These are phyloP conservation scores for Alternaria ethzedia DNA, from an alignment of 2,329 filamentous ascomycete genomes.

Conservation along the genomic window DNA sequence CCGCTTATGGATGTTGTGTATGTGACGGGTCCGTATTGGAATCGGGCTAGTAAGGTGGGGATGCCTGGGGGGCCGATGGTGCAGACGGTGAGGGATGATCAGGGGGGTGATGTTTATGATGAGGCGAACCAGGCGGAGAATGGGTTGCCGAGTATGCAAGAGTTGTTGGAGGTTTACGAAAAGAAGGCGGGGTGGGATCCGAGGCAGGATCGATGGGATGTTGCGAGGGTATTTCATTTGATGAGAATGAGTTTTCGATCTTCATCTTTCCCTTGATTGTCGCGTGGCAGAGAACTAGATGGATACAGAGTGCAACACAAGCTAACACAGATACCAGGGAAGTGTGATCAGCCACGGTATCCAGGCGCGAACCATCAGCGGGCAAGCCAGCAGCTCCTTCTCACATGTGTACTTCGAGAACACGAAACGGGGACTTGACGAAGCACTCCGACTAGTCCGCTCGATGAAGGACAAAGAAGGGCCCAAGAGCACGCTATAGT, in stretches of 20 bases:
- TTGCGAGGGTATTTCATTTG: slow-evolving; percentile 44
- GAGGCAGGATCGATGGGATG: slow-evolving; percentile 40
- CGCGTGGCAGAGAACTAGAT: neutral
- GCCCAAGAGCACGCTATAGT: slow-evolving; percentile 31
- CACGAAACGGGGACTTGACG: slow-evolving; percentile 40
- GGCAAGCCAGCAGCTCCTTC: slow-evolving; percentile 47
- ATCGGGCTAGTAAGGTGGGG: slow-evolving; percentile 40
- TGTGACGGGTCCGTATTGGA: slow-evolving; percentile 62
- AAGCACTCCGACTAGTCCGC: slow-evolving; percentile 34
- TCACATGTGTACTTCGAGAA: slow-evolving; percentile 45
- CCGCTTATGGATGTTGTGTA: slow-evolving; percentile 90
- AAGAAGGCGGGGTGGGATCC: slow-evolving; percentile 76
- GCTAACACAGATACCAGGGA: slow-evolving; percentile 24
- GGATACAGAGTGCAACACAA: neutral
- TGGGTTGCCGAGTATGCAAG: slow-evolving; percentile 67
- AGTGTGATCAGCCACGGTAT: slow-evolving; percentile 46
- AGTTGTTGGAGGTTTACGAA: slow-evolving; percentile 69
- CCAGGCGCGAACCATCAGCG: slow-evolving; percentile 44
- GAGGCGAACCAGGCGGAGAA: slow-evolving; percentile 54
- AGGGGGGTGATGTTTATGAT: slow-evolving; percentile 50
- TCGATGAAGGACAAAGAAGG: slow-evolving; percentile 35
- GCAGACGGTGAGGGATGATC: slow-evolving; percentile 28
- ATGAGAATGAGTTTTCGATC: slow-evolving; percentile 35
- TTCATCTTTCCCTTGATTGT: neutral
- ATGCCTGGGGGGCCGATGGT: slow-evolving; percentile 44